A percentile compares a stretch with the other conserved stretches of the same genome.
These are phyloP conservation scores for Paraphoma chrysanthemicola DNA, from an alignment of 2,329 filamentous ascomycete species.

Conservation along the genomic window DNA sequence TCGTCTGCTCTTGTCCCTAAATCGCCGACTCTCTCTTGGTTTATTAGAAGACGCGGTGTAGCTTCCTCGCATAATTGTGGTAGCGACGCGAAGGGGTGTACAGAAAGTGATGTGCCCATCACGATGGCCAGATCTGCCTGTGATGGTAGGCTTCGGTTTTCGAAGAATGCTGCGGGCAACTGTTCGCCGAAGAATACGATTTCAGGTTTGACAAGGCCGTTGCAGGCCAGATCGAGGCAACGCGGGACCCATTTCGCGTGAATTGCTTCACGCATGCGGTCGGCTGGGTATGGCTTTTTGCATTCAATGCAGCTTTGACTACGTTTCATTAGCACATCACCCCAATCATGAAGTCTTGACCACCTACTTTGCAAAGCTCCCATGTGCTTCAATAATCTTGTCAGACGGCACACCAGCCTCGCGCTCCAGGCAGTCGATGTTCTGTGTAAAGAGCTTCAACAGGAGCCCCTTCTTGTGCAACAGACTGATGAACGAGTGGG, in stretches of 20 bases:
- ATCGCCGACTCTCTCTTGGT: conserved; percentile 81
- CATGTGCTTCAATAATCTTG: conserved; percentile 90
- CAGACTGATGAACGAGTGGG: conserved; percentile 86
- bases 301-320: conserved; percentile 92
- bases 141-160: conserved; percentile 61
- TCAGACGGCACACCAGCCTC: conserved; percentile 82
- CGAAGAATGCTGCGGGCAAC: conserved; percentile 71
- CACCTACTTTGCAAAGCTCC: conserved; percentile 76
- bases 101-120: conserved; percentile 85
- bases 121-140: conserved; percentile 81
- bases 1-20: conserved; percentile 82
- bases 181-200: conserved; percentile 93
- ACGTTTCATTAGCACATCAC: conserved; percentile 2
- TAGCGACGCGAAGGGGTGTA: conserved; percentile 87
- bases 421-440: conserved; percentile 94
- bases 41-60: conserved; percentile 83
- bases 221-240: conserved; percentile 69
- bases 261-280: conserved; percentile 76
- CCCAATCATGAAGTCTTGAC: no score
- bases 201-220: conserved; percentile 87
- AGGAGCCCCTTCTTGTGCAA: conserved; percentile 80
- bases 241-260: conserved; percentile 71
- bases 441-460: conserved; percentile 91
- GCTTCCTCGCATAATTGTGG: conserved; percentile 68
- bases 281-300: conserved; percentile 72